A percentile compares a stretch with the other conserved stretches of the same genome.
phyloP scores from a whole-genome alignment of 345 rosid genomes.

The Dovyalis caffra region DNA sequence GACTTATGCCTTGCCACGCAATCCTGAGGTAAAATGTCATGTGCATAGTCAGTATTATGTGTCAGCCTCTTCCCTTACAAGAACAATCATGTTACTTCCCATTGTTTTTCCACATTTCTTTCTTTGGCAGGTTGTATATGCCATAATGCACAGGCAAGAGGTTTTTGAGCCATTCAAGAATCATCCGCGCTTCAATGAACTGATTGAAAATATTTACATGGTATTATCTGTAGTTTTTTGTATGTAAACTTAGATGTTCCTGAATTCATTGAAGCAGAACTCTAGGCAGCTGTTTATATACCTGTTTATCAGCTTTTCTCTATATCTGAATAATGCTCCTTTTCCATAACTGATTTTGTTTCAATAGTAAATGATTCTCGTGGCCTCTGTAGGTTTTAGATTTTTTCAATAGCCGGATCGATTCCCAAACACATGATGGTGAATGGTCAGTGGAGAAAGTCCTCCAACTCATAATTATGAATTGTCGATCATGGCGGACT shows the following conservation, averaged over 20 bases:
- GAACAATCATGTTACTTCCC: neutral
- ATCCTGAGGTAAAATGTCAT: conserved; percentile 73
- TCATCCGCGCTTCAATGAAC: conserved; percentile 86
- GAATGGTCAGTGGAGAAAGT: conserved; percentile 98
- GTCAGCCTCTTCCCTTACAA: neutral
- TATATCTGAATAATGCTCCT: neutral
- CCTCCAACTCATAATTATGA: conserved; percentile 65
- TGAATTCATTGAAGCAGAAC: neutral
- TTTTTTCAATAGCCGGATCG: conserved; percentile 88
- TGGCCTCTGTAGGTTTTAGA: conserved; percentile 64
- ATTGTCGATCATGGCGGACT: conserved; percentile 91
- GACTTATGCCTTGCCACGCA: conserved; percentile 87
- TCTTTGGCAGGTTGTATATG: conserved; percentile 74
- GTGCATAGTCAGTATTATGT: neutral
- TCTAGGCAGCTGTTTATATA: neutral
- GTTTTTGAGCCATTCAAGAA: conserved; percentile 86
- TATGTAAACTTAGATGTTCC: neutral
- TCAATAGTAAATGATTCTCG: neutral
- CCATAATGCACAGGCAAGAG: conserved; percentile 95
- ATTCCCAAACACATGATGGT: conserved; percentile 73
- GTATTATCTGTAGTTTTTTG: conserved; percentile 34
- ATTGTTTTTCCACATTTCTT: conserved; percentile 2
- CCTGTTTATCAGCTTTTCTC: neutral
- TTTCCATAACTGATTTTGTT: neutral
- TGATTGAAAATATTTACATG: conserved; percentile 82